Evolutionary conservation across 2,329 filamentous ascomycete genomes (phyloP).

Genomic region (Xylariaceae sp.): DNA sequence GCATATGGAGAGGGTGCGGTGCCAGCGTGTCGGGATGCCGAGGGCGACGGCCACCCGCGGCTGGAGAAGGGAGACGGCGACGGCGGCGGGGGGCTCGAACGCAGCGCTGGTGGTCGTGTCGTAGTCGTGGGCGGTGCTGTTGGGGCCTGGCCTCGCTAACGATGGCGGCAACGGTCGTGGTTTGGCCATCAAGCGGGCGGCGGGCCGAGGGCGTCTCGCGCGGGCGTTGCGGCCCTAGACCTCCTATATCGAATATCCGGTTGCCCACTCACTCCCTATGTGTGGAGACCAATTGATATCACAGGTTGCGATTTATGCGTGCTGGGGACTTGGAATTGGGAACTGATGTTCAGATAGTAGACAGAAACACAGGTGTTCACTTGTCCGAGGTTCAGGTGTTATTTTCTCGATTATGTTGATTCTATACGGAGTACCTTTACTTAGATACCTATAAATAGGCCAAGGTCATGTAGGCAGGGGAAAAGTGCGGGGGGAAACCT

Average conservation of each 20-base stretch:
- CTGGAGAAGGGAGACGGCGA: constrained; percentile 61
- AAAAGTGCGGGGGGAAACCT: no score
- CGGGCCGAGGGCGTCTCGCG: constrained; percentile 14
- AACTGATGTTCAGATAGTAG: neutral
- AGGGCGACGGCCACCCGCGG: constrained; percentile 80
- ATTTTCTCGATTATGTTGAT: no score
- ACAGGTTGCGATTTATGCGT: neutral
- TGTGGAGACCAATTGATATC: constrained; percentile 12
- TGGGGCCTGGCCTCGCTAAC: constrained; percentile 13
- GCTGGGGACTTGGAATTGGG: neutral
- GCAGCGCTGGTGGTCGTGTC: neutral
- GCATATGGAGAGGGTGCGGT: constrained; percentile 73
- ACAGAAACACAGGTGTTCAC: neutral
- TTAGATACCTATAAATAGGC: no score
- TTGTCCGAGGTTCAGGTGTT: no score
- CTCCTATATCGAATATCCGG: neutral
- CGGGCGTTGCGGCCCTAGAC: constrained; percentile 17
- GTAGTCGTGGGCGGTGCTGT: constrained; percentile 13
- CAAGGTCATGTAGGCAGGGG: no score
- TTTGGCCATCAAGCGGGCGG: constrained; percentile 22
- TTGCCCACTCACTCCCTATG: constrained; percentile 1
- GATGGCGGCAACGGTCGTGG: constrained; percentile 16
- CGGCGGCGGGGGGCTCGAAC: constrained; percentile 24
- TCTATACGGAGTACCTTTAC: no score
- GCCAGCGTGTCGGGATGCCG: constrained; percentile 74